These are phyloP conservation scores for Podaxis sp. DNA, from an alignment of 768 basidiomycete genomes.

Conservation along the genomic window DNA sequence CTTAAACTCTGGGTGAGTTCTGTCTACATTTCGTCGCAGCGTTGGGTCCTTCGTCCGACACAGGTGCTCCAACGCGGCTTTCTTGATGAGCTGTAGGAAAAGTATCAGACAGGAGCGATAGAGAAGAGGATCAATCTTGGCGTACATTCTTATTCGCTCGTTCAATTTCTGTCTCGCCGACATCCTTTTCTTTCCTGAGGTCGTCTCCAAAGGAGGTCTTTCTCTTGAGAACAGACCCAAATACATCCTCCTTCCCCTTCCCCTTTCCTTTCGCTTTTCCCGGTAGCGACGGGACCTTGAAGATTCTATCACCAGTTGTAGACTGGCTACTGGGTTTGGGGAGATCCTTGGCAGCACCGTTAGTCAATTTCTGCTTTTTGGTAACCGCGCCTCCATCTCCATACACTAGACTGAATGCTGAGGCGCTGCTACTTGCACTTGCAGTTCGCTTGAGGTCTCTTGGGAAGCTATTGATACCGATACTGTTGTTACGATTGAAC, in stretches of 20 bases:
- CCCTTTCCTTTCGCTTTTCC: conserved; percentile 30
- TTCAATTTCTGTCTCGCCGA: conserved; percentile 33
- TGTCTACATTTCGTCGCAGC: conserved; percentile 26
- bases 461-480: conserved; percentile 11
- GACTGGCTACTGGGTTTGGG: conserved; percentile 20
- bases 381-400: conserved; percentile 14
- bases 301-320: conserved; percentile 25
- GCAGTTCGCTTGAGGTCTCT: conserved; percentile 27
- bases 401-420: conserved; percentile 6
- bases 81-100: conserved; percentile 38
- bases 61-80: conserved; percentile 35
- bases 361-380: conserved; percentile 31
- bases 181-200: conserved; percentile 26
- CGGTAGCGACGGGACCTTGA: conserved; percentile 51
- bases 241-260: conserved; percentile 35
- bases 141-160: conserved; percentile 58
- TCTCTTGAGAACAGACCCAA: conserved; percentile 25
- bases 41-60: conserved; percentile 33
- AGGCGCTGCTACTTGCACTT: conserved; percentile 19
- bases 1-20: conserved; percentile 48
- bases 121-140: background rate
- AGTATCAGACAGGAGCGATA: background rate
- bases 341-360: conserved; percentile 28
- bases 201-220: conserved; percentile 10
- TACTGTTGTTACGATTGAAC: conserved; percentile 23